Evolutionary conservation across 2,329 filamentous ascomycete genomes (phyloP), one percentile per base, ranked within the genome.

Genomic region (Calonectria pteridis): DNA sequence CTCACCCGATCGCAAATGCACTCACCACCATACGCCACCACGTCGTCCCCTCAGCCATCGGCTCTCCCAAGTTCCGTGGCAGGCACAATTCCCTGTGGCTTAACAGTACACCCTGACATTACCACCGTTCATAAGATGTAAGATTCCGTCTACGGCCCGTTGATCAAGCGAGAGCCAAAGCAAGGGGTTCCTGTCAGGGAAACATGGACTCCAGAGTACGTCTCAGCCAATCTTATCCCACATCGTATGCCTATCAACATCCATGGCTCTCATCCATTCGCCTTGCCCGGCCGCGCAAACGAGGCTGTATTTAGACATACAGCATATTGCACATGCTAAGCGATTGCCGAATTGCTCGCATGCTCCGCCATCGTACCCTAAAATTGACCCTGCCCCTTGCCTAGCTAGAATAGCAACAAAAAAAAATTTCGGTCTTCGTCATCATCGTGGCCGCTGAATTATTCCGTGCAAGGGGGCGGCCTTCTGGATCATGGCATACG

Each of bases 111-210:
- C 33, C 35, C 33, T 40, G 35, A 62, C 14, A 62, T 62, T 62
- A 62, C 37, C 55, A 62, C 55, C 55, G 33, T 40, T 26, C 70
- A 49, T 70, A 53, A 59, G n/a, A 62, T 67, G 67, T 58, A 72
- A 72, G 66, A 67, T 49, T 62, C 33, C 58, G 58, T 23, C 50
- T 51, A 28, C 46, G 49, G 67, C 40, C 59, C 59, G 50, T 66
- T 50, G 40, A 62, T 69, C 16, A 69, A 66, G 66, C 65, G 66
- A 67, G 64, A 68, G 59, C 55, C 59, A 55, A 67, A 49, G 59
- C 67, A 73, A 71, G 77, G 71, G 68, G 59, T 43, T 37, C 59
- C 71, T 51, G 62, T 73, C 71, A 76, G 49, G 67, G 73, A 53
- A 78, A 73, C 69, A 23, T 74, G 69, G 51, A 74, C 68, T 53